phyloP scores from a whole-genome alignment of 805 yeast species.

The Candida silvicultrix region DNA sequence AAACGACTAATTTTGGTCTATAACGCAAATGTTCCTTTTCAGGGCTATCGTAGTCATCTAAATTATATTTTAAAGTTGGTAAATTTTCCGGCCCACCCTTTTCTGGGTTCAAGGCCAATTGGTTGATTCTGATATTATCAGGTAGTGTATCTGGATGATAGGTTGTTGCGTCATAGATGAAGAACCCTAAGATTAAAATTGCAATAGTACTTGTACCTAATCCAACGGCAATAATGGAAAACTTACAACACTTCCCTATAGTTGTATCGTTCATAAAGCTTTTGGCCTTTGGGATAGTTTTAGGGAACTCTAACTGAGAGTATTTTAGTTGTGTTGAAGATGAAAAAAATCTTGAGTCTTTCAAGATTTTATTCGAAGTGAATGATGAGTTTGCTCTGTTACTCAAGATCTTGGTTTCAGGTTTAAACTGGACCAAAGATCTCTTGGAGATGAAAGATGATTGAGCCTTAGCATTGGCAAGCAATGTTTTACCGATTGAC shows the following conservation, averaged over 20 bases:
- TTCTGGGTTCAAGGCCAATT: conserved; percentile 46
- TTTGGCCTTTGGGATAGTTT: conserved; percentile 16
- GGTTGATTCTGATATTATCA: conserved; percentile 42
- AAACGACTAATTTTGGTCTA: conserved; percentile 51
- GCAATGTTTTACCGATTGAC: background rate
- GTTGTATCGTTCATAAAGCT: conserved; percentile 20
- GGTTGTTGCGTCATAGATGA: conserved; percentile 63
- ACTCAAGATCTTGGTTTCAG: background rate
- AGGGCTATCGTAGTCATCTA: conserved; percentile 51
- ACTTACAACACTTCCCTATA: conserved; percentile 27
- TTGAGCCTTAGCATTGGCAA: background rate
- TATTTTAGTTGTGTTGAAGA: background rate
- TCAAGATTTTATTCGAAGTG: background rate
- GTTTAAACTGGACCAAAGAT: background rate
- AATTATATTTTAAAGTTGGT: conserved; percentile 48
- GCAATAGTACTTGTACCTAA: conserved; percentile 36
- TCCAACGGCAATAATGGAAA: conserved; percentile 33
- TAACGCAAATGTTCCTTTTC: conserved; percentile 38
- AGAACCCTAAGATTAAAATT: conserved; percentile 40
- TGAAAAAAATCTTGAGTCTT: background rate
- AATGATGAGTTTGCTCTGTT: background rate
- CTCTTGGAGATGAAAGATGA: background rate
- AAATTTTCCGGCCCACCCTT: conserved; percentile 68
- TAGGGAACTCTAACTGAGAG: conserved; percentile 10
- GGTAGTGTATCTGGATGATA: conserved; percentile 37